A percentile compares a stretch with the other conserved stretches of the same genome.
These are phyloP conservation scores for Irineochytrium annulatum DNA, from an alignment of 192 early-diverging fungal species.

Conservation along the genomic window DNA sequence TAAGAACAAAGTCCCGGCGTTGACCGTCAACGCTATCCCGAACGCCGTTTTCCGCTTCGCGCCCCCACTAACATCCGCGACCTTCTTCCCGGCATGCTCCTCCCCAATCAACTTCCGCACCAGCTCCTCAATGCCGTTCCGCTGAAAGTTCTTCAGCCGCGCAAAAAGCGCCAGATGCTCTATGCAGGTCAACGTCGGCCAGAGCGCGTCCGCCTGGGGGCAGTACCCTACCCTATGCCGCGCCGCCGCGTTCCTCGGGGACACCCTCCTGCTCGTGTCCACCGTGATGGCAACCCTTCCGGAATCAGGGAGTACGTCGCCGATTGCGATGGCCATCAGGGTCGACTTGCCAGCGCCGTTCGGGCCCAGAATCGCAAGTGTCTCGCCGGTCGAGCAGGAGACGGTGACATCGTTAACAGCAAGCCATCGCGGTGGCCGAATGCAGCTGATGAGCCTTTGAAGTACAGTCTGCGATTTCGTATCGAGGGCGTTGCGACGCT, in stretches of 20 bases:
- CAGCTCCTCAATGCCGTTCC: neutral
- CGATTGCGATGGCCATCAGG: slow-evolving; percentile 32
- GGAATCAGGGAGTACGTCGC: slow-evolving; percentile 18
- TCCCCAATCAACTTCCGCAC: neutral
- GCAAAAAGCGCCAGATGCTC: slow-evolving; percentile 40
- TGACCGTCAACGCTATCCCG: slow-evolving; percentile 19
- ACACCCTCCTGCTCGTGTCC: no score
- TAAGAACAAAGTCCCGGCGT: no score
- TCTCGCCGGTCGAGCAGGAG: slow-evolving; percentile 34
- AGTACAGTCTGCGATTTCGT: no score
- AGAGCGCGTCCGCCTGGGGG: slow-evolving; percentile 33
- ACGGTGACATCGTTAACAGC: slow-evolving; percentile 61
- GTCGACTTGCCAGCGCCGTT: slow-evolving; percentile 46
- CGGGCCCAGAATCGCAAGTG: slow-evolving; percentile 31
- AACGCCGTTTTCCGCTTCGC: slow-evolving; percentile 21
- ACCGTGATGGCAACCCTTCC: slow-evolving; percentile 31
- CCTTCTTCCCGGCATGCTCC: neutral
- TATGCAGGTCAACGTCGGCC: slow-evolving; percentile 32
- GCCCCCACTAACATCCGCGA: slow-evolving; percentile 23
- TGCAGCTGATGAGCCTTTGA: no score
- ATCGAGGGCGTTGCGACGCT: no score
- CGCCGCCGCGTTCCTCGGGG: no score
- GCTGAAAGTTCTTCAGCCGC: no score
- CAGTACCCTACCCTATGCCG: slow-evolving; percentile 3
- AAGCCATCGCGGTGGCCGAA: no score